Base-by-base conservation (phyloP, 768 basidiomycete species). In the Brasilioporus rufonigricans region DNA sequence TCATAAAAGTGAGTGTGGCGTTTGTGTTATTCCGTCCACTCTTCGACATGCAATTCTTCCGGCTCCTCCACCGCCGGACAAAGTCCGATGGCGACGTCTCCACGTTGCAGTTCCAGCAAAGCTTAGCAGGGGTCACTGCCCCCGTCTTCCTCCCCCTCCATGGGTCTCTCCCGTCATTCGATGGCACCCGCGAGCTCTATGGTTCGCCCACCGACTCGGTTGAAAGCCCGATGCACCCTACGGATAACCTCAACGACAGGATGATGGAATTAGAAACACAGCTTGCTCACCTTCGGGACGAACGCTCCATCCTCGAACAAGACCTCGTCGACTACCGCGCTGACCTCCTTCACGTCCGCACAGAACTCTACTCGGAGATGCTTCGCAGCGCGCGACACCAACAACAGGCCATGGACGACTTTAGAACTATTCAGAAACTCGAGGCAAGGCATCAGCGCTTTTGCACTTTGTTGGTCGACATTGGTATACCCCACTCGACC, bases 61-160 rank as follows among this genome's bases (percentile, higher is more conserved):
- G 69, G 57, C 68, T 79, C 26, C 75, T 78, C 24, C 76, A 81
- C 58, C 77, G 78, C 61, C 75, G 72, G 55, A 71, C 78, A 50
- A 77, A 73, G 63, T 81, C 80, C 19, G 79, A 77, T 29, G 59
- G 73, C 33, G 73, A 75, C 21, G 73, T 77, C 48, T 63, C 65
- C 24, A 57, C 52, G 19, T 57, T 71, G 50, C 13, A 59, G 10
- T 41, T 33, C 16, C 55, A 40, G 47, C 44, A 48, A 35, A 33
- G 21, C 19, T 49, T 21, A 21, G 5, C 19, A 16, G 53, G 39
- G 5, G 19, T 52, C 31, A 50, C 39, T 3, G 54, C 60, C 7
- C 69, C 69, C 8, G 56, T 67, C 23, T 71, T 67, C 27, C 43
- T 68, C 3, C 58, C 66, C 35, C 48, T 66, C 3, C 61, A 58